Base-by-base conservation (phyloP, 345 rosid genomes). In the Hevea brasiliensis region DNA sequence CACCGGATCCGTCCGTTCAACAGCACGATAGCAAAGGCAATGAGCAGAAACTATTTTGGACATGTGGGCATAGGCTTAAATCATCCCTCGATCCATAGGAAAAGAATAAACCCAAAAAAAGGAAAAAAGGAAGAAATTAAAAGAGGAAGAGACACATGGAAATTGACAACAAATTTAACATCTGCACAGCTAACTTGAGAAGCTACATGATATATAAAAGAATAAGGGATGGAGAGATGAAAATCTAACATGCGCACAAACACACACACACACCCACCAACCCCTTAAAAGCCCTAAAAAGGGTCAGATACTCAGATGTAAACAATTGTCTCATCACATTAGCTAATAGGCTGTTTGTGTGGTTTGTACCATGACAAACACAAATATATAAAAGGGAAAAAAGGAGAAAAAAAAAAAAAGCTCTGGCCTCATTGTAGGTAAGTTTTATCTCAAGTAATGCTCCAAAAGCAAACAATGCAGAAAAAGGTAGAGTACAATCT, bases 1-100 rank as follows among this genome's bases (percentile, higher is more conserved):
- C 83, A 83, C 83, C 86, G 53, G 83, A 63, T 54, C 76, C 78
- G 35, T 72, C 80, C 74, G 80, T 72, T 74, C 66, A 72, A 83
- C 81, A 65, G 71, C 81, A 54, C 67, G 53, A 56, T 74, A 76
- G 76, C 81, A 63, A 76, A 72, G 82, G 80, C 71, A 50, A 70
- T 67, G 77, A 77, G 79, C 72, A 54, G 77, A 61, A 69, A 57
- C 44, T 67, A 72, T 37, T 63, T 68, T 72, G 81, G 50, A 71
- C 79, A 77, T 73, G 76, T 66, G 72, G 61, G 81, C 83, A 74
- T 74, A 67, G 77, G 81, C 81, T 74, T 74, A 79, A 72, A 67
- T 23, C 84, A 75, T 77, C 79, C 80, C 86, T 83, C 79, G 69
- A 60, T 64, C 80, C 76, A 59, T 56, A 54, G 76, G 65, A 42